Evolutionary conservation across 305 asterid genomes (phyloP), one percentile per base, ranked within the genome.

Genomic region (Solanum hybrid): DNA sequence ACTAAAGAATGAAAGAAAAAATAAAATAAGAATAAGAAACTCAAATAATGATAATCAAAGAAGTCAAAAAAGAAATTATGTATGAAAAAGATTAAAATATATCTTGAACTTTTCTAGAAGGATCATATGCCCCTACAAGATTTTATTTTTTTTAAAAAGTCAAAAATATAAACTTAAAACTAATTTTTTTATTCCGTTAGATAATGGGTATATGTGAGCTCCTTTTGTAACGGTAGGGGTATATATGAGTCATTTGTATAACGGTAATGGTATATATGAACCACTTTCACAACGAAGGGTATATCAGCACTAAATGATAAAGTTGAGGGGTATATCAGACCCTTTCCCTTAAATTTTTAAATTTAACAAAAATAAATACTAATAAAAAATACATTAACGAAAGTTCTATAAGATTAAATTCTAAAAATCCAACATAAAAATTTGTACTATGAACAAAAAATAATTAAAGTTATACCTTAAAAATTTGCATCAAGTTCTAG

Each of bases 211-310:
- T 45, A 45, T 45, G 65, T 14, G 22, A 45, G 61, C 22, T 45
- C 20, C 22, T 45, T 45, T 45, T 45, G 7, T 45, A 45, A 45
- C 7, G 61, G 2, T 45, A 14, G 61, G 61, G 3, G 61, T 45
- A 14, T 45, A 14, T 14, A 0, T 14, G 22, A 45, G 65, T 45
- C 22, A 45, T 45, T 45, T 45, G 22, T 45, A 2, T 45, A 45
- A 45, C 0, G 20, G 22, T 14, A 45, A 5, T 1, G 3, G 65
- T 14, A 45, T 45, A 2, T 45, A 45, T 45, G 65, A 45, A 0
- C 20, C 8, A 45, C 65, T 45, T 45, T 45, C 22, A 45, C 0
- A 45, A 45, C 22, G 0, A 1, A 45, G 1, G 0, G 13, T 45
- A 45, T 45, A 45, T 45, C 8, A 45, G 3, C 65, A 0, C 8